These are phyloP conservation scores for Pseudogymnoascus sp. DNA, from an alignment of 2,329 filamentous ascomycete genomes.

Conservation along the genomic window DNA sequence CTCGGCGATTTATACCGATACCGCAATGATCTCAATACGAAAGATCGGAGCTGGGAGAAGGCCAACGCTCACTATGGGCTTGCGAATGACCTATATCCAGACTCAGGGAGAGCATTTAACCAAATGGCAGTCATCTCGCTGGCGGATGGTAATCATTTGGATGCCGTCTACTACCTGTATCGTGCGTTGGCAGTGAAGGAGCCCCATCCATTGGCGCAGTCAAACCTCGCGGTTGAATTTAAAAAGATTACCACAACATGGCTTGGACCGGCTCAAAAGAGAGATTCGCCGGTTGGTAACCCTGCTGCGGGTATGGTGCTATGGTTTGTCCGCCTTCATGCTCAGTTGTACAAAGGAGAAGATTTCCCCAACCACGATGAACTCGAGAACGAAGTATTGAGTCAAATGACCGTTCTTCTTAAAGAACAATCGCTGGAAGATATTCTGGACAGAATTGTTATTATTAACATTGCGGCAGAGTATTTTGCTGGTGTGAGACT, in stretches of 20 bases:
- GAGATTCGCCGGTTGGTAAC: neutral
- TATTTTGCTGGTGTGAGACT: slow-evolving; percentile 60
- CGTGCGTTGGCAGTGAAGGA: slow-evolving; percentile 68
- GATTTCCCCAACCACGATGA: slow-evolving; percentile 71
- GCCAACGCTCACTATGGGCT: slow-evolving; percentile 81
- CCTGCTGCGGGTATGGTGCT: slow-evolving; percentile 46
- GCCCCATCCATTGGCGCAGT: slow-evolving; percentile 66
- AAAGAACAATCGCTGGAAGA: slow-evolving; percentile 61
- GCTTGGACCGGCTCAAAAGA: slow-evolving; percentile 38
- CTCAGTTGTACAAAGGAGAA: slow-evolving; percentile 72
- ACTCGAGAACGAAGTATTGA: slow-evolving; percentile 78
- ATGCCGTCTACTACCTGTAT: slow-evolving; percentile 85
- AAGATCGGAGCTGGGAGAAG: slow-evolving; percentile 65
- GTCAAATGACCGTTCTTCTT: slow-evolving; percentile 66
- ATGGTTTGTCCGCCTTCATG: slow-evolving; percentile 84
- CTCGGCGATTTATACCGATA: slow-evolving; percentile 89
- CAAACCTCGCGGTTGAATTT: slow-evolving; percentile 77
- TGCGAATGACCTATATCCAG: slow-evolving; percentile 70
- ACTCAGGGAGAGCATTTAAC: slow-evolving; percentile 77
- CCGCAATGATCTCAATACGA: slow-evolving; percentile 65
- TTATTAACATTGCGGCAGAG: slow-evolving; percentile 83
- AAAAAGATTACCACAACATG: slow-evolving; percentile 54
- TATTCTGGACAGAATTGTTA: slow-evolving; percentile 68
- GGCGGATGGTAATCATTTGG: slow-evolving; percentile 71
- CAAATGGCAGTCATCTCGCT: slow-evolving; percentile 84